Conservation (phyloP, 139 green algal genomes). For the Chlorella vulgaris region DNA sequence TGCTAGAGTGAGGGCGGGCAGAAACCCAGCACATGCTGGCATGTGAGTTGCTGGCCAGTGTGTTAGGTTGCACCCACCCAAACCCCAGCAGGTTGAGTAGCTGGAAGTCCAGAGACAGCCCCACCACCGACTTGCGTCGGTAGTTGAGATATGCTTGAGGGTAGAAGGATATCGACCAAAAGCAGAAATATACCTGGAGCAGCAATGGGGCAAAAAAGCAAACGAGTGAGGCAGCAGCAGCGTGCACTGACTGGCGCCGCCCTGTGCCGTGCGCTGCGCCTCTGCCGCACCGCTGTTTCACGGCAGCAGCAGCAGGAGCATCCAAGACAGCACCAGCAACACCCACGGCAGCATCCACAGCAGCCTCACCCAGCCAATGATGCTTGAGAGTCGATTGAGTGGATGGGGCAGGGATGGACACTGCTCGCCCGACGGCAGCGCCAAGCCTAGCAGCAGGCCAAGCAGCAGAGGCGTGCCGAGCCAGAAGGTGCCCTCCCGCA, state of each 20-base stretch:
- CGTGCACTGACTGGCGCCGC: no score
- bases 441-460: constrained; percentile 1
- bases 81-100: constrained; percentile 68
- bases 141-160: constrained; percentile 68
- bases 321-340: background rate
- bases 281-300: background rate
- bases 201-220: background rate
- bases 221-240: background rate
- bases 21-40: no score
- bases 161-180: constrained; percentile 68
- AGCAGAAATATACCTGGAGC: constrained; percentile 54
- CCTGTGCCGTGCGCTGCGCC: no score
- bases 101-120: constrained; percentile 68
- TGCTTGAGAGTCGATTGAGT: constrained; percentile 8
- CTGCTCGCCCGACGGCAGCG: background rate
- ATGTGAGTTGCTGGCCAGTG: no score
- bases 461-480: constrained; percentile 10
- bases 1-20: no score
- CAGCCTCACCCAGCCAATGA: constrained; percentile 47
- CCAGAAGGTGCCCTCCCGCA: constrained; percentile 17
- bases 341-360: background rate
- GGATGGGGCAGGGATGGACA: background rate
- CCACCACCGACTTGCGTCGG: constrained; percentile 52
- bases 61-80: background rate
- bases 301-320: background rate